A percentile compares a stretch with the other conserved stretches of the same genome.
phyloP scores from a whole-genome alignment of 116 monocot species.

The Zostera marina region DNA sequence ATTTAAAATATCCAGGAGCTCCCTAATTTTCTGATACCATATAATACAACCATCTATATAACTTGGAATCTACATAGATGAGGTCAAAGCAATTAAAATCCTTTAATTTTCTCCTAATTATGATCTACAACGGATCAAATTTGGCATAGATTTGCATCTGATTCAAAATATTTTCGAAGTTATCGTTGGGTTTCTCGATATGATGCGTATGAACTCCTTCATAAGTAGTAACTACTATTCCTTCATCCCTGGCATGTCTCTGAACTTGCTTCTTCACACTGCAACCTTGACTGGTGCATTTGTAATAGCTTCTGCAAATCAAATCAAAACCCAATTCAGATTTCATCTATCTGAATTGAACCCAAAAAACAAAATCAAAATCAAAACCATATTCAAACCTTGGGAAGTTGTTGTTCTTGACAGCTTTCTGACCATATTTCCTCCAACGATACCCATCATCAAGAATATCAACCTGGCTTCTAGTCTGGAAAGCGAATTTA shows the following conservation, averaged over 20 bases:
- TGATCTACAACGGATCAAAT: not conserved
- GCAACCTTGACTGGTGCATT: slow-evolving; percentile 16
- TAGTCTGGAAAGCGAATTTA: slow-evolving; percentile 10
- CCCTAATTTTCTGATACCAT: too few relatives aligned
- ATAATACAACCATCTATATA: too few relatives aligned
- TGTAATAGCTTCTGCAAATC: slow-evolving; percentile 16
- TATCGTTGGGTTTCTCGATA: slow-evolving; percentile 23
- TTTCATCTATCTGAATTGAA: too few relatives aligned
- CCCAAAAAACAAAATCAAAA: too few relatives aligned
- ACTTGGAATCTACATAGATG: too few relatives aligned
- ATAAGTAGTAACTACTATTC: slow-evolving; percentile 17
- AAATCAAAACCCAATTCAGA: not conserved
- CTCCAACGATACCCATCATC: slow-evolving; percentile 23
- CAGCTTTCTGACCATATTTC: slow-evolving; percentile 22
- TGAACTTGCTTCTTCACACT: slow-evolving; percentile 24
- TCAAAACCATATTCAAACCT: slow-evolving; percentile 8
- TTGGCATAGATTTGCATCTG: slow-evolving; percentile 30
- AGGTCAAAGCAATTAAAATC: too few relatives aligned
- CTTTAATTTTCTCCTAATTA: too few relatives aligned
- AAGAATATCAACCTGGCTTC: slow-evolving; percentile 16
- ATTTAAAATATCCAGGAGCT: too few relatives aligned
- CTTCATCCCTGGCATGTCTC: slow-evolving; percentile 12
- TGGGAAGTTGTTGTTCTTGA: slow-evolving; percentile 18
- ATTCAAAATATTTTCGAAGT: slow-evolving; percentile 32
- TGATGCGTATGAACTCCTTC: slow-evolving; percentile 15